Conservation (phyloP, 2,329 filamentous ascomycete species). For the Trichothecium sympodiale region DNA sequence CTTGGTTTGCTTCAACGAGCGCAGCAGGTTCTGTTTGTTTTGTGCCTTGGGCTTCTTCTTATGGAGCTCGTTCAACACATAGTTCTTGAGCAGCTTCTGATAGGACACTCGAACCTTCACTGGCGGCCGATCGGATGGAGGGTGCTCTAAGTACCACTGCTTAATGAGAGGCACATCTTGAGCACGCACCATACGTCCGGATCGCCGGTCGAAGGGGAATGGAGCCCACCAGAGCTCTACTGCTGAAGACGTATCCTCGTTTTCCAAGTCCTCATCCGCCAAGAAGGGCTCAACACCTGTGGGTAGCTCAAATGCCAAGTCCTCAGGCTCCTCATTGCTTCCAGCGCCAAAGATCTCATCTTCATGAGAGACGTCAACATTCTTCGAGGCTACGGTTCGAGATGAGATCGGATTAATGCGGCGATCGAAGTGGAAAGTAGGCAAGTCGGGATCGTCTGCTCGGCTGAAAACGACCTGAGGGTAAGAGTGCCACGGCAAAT, state of each 20-base stretch:
- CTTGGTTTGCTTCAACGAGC: conserved; percentile 87
- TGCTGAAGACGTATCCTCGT: conserved; percentile 77
- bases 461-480: conserved; percentile 87
- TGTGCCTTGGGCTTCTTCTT: conserved; percentile 92
- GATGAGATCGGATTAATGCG: conserved; percentile 96
- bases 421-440: conserved; percentile 97
- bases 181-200: conserved; percentile 89
- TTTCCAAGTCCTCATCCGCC: conserved; percentile 79
- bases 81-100: conserved; percentile 94
- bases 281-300: conserved; percentile 77
- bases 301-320: conserved; percentile 78
- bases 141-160: conserved; percentile 97
- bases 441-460: conserved; percentile 77
- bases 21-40: conserved; percentile 85
- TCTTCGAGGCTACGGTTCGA: conserved; percentile 85
- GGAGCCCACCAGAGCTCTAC: conserved; percentile 98
- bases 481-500: conserved; percentile 85
- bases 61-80: conserved; percentile 91
- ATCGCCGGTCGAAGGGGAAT: conserved; percentile 87
- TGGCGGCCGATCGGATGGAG: conserved; percentile 71
- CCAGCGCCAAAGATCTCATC: conserved; percentile 83
- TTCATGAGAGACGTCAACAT: conserved; percentile 83
- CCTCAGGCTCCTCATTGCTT: conserved; percentile 61
- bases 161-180: conserved; percentile 96
- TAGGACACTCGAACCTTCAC: conserved; percentile 98